Evolutionary conservation across 352 stramenopile species (phyloP).

Genomic region (Globisporangium nodosum): DNA sequence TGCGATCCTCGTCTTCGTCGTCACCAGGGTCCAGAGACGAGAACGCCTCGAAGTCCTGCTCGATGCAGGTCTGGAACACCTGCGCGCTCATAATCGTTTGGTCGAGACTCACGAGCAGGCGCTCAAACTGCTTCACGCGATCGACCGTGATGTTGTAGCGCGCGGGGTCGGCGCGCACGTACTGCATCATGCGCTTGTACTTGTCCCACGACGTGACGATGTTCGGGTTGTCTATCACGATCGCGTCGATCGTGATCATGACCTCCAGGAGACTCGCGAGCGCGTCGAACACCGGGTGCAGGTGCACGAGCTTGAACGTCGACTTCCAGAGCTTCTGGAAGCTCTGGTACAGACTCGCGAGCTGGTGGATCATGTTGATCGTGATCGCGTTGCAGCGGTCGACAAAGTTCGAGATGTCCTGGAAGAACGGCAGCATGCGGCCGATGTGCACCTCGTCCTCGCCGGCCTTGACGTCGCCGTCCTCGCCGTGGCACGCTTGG

Average conservation of each 20-base stretch:
- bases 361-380: constrained; percentile 89
- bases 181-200: constrained; percentile 91
- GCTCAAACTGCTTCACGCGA: constrained; percentile 83
- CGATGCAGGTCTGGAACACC: constrained; percentile 84
- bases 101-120: constrained; percentile 81
- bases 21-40: constrained; percentile 50
- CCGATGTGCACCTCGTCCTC: constrained; percentile 84
- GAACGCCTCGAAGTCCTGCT: constrained; percentile 87
- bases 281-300: constrained; percentile 76
- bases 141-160: constrained; percentile 82
- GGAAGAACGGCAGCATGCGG: constrained; percentile 85
- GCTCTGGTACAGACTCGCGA: constrained; percentile 82
- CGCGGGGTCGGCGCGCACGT: constrained; percentile 73
- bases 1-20: constrained; percentile 54
- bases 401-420: constrained; percentile 89
- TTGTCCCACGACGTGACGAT: constrained; percentile 86
- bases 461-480: constrained; percentile 60
- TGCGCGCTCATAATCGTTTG: constrained; percentile 86
- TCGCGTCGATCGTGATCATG: constrained; percentile 88
- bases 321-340: constrained; percentile 87
- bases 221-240: constrained; percentile 84
- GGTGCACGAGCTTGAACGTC: constrained; percentile 83
- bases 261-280: constrained; percentile 75
- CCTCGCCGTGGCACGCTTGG: constrained; percentile 61
- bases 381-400: constrained; percentile 85